These are phyloP conservation scores for Allantophomopsis cytisporea DNA, from an alignment of 2,329 filamentous ascomycete species.

Conservation along the genomic window DNA sequence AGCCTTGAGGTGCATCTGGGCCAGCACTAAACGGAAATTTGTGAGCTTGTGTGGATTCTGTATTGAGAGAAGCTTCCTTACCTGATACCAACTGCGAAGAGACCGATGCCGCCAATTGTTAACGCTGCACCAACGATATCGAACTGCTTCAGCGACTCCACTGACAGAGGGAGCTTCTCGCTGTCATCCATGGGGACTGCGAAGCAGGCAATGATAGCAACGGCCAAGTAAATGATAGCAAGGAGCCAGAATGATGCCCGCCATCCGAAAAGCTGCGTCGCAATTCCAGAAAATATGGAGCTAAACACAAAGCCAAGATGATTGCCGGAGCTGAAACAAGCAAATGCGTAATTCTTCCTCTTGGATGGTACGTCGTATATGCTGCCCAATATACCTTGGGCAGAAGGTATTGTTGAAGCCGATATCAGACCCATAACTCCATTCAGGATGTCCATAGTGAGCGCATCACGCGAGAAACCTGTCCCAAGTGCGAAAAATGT, in stretches of 20 bases:
- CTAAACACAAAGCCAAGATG: conserved; percentile 25
- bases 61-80: too few relatives aligned
- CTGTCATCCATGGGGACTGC: conserved; percentile 44
- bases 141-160: conserved; percentile 31
- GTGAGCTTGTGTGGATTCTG: too few relatives aligned
- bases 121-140: conserved; percentile 46
- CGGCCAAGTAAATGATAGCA: conserved; percentile 49
- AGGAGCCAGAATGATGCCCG: conserved; percentile 47
- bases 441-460: too few relatives aligned
- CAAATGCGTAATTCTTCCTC: conserved; percentile 52
- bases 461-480: too few relatives aligned
- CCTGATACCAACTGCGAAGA: conserved; percentile 24
- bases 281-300: conserved; percentile 47
- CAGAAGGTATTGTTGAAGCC: too few relatives aligned
- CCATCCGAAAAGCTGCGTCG: conserved; percentile 48
- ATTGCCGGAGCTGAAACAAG: conserved; percentile 36
- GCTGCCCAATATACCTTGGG: too few relatives aligned
- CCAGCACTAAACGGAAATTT: too few relatives aligned
- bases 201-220: conserved; percentile 42
- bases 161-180: conserved; percentile 20
- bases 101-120: conserved; percentile 49
- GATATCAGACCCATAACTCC: too few relatives aligned
- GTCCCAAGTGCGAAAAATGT: too few relatives aligned
- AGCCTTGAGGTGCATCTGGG: too few relatives aligned
- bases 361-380: conserved; percentile 9